phyloP scores from a whole-genome alignment of 257 asterid species.

The Solanum clarkiae region DNA sequence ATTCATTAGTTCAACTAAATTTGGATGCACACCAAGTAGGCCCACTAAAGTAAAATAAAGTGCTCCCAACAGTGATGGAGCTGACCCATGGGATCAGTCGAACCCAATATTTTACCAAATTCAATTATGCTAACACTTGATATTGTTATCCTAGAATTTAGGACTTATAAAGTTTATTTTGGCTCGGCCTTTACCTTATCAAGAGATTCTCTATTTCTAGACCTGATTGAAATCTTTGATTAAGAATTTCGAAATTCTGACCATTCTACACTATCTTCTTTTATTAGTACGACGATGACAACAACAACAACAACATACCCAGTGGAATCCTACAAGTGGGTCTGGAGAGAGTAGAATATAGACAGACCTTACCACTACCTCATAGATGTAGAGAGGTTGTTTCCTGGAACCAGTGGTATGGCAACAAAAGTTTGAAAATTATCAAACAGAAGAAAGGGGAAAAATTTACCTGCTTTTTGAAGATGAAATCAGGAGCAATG shows the following conservation, averaged over 20 bases:
- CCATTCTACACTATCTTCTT: background rate
- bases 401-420: background rate
- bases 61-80: background rate
- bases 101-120: background rate
- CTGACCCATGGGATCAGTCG: background rate
- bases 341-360: too few relatives aligned
- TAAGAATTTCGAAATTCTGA: background rate
- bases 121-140: background rate
- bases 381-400: too few relatives aligned
- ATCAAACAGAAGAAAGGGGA: background rate
- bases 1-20: background rate
- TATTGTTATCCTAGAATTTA: background rate
- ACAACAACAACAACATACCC: too few relatives aligned
- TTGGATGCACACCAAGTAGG: background rate
- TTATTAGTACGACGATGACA: too few relatives aligned
- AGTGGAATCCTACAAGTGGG: too few relatives aligned
- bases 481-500: slow-evolving; percentile 33
- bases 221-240: background rate
- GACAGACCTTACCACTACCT: too few relatives aligned
- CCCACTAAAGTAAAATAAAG: background rate
- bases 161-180: too few relatives aligned
- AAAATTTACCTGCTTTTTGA: slow-evolving; percentile 32
- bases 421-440: background rate
- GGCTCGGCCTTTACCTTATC: background rate
- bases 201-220: background rate